phyloP scores from a whole-genome alignment of 1,139 yeast species.

The Kodamaea ohmeri region DNA sequence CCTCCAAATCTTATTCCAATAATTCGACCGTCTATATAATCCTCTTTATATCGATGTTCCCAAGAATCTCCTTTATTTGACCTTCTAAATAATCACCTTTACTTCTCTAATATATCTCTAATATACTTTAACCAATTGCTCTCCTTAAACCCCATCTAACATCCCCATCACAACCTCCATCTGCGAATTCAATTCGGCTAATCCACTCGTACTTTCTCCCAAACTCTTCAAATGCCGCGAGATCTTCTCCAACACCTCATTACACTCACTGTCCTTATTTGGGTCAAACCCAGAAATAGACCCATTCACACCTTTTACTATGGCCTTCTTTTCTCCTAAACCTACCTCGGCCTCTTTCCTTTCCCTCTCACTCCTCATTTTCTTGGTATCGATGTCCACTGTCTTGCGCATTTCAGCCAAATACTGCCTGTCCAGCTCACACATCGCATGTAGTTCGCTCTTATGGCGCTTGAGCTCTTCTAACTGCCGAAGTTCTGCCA shows the following conservation, averaged over 20 bases:
- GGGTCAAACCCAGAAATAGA: conserved; percentile 18
- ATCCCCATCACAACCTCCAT: conserved; percentile 28
- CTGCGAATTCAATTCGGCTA: conserved; percentile 26
- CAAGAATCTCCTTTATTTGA: too few species aligned
- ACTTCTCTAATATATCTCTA: too few species aligned
- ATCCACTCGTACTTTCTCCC: conserved; percentile 18
- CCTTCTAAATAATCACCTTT: too few species aligned
- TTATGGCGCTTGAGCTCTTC: conserved; percentile 31
- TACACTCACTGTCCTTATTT: conserved; percentile 25
- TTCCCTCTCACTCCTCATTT: conserved; percentile 12
- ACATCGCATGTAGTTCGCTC: conserved; percentile 22
- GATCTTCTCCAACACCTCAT: conserved; percentile 20
- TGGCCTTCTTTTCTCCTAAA: background rate
- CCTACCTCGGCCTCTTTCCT: conserved; percentile 7
- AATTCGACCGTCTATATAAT: too few species aligned
- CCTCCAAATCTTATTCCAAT: too few species aligned
- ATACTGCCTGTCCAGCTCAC: conserved; percentile 34
- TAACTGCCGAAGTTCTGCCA: conserved; percentile 43
- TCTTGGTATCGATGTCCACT: conserved; percentile 10
- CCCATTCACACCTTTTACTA: background rate
- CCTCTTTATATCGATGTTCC: too few species aligned
- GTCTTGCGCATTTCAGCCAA: conserved; percentile 24
- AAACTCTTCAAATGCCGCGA: conserved; percentile 21
- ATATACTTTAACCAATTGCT: too few species aligned
- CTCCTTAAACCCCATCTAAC: conserved; percentile 16